Percentiles rank a stretch among this genome's conserved stretches.
Evolutionary conservation across 1,284 basidiomycete species (phyloP).

Genomic region (Pascua guehoae): DNA sequence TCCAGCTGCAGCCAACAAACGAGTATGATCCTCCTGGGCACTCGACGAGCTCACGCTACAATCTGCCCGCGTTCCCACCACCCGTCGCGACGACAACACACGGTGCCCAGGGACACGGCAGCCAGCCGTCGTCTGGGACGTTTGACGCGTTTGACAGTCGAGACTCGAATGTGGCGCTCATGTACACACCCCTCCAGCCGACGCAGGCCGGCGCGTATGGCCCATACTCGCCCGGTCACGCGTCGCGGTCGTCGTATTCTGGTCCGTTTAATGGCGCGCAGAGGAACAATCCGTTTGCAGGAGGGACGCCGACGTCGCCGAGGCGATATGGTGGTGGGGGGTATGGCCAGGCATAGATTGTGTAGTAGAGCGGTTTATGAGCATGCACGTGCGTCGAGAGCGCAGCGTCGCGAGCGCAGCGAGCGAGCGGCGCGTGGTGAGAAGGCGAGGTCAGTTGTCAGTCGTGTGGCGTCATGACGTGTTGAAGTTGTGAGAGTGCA

Average conservation of each 20-base stretch:
- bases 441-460: too few species aligned
- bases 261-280: slow-evolving; percentile 27
- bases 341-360: slow-evolving; percentile 6
- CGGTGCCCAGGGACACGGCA: background rate
- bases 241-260: slow-evolving; percentile 36
- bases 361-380: too few species aligned
- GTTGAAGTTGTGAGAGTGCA: too few species aligned
- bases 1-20: slow-evolving; percentile 16
- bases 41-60: slow-evolving; percentile 15
- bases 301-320: slow-evolving; percentile 4
- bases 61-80: slow-evolving; percentile 46
- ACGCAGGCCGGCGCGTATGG: slow-evolving; percentile 17
- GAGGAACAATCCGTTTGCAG: slow-evolving; percentile 14
- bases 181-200: slow-evolving; percentile 47
- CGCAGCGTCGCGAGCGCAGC: too few species aligned
- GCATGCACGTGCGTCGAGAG: too few species aligned
- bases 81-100: slow-evolving; percentile 33
- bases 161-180: slow-evolving; percentile 32
- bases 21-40: slow-evolving; percentile 33
- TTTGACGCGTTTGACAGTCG: slow-evolving; percentile 44
- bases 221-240: slow-evolving; percentile 26
- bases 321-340: slow-evolving; percentile 6
- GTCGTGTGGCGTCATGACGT: too few species aligned
- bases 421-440: too few species aligned
- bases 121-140: slow-evolving; percentile 11